Percentiles rank a stretch among this genome's conserved stretches.
These are phyloP conservation scores for Penicillium freii DNA, from an alignment of 2,329 filamentous ascomycete species.

Conservation along the genomic window DNA sequence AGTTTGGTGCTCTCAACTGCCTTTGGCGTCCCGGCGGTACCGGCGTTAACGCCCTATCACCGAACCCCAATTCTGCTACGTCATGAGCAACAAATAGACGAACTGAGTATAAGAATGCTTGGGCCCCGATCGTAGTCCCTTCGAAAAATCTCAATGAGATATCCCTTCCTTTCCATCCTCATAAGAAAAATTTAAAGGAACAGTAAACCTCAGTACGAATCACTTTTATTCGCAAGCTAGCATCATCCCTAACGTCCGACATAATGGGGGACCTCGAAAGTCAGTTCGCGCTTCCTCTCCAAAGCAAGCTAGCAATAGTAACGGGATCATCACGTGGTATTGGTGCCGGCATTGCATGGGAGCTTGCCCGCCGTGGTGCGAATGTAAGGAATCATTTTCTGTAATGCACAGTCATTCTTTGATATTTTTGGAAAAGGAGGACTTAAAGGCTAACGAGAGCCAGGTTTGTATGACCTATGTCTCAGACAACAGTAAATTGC, in stretches of 20 bases:
- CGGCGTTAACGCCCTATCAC: neutral
- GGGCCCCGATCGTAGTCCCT: neutral
- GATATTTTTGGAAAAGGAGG: neutral
- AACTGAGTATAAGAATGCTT: neutral
- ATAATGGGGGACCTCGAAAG: neutral
- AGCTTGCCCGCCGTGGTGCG: neutral
- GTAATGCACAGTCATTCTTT: neutral
- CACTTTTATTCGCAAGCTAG: neutral
- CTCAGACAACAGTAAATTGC: neutral
- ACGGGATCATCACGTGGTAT: neutral
- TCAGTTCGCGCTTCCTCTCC: neutral
- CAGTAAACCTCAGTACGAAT: neutral
- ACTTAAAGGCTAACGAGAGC: neutral
- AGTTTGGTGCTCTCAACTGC: no score
- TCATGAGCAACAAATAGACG: neutral
- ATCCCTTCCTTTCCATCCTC: neutral
- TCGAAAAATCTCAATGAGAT: neutral
- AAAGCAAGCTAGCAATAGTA: neutral
- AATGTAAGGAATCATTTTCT: neutral
- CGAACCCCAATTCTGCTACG: neutral
- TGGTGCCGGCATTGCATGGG: neutral
- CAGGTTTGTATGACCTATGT: neutral
- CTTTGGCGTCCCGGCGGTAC: no score
- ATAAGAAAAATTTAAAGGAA: neutral
- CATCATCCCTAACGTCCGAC: neutral